phyloP scores from a whole-genome alignment of 768 basidiomycete species.

The Postia placenta region DNA sequence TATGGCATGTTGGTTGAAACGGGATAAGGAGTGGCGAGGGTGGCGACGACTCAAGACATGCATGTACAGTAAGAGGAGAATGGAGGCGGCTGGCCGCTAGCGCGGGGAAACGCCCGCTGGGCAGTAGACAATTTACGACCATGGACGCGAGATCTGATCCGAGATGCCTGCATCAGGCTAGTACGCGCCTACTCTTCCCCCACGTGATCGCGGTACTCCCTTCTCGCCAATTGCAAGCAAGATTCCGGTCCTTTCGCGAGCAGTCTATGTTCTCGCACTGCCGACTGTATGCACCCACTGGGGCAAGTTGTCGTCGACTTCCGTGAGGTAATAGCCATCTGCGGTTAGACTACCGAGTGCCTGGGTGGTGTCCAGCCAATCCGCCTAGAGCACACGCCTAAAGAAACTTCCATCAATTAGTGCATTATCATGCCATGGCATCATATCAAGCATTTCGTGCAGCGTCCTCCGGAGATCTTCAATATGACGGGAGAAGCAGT shows the following conservation, averaged over 20 bases:
- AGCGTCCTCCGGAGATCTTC: too few relatives aligned
- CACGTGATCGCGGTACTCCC: neutral
- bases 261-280: too few relatives aligned
- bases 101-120: neutral
- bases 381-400: neutral
- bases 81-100: neutral
- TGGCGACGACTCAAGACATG: conserved; percentile 2
- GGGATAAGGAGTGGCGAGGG: conserved; percentile 3
- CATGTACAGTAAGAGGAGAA: neutral
- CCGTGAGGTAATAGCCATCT: too few relatives aligned
- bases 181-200: too few relatives aligned
- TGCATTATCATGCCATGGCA: neutral
- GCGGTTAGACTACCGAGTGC: too few relatives aligned
- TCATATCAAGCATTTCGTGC: neutral
- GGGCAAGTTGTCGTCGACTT: too few relatives aligned
- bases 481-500: too few relatives aligned
- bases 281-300: too few relatives aligned
- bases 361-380: too few relatives aligned
- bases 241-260: too few relatives aligned
- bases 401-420: neutral
- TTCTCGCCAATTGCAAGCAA: too few relatives aligned
- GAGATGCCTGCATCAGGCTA: neutral
- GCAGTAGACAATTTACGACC: neutral
- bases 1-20: conserved; percentile 47
- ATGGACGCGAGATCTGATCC: neutral